phyloP scores from a whole-genome alignment of 164 flowering plant genomes.

The Vitis riparia region DNA sequence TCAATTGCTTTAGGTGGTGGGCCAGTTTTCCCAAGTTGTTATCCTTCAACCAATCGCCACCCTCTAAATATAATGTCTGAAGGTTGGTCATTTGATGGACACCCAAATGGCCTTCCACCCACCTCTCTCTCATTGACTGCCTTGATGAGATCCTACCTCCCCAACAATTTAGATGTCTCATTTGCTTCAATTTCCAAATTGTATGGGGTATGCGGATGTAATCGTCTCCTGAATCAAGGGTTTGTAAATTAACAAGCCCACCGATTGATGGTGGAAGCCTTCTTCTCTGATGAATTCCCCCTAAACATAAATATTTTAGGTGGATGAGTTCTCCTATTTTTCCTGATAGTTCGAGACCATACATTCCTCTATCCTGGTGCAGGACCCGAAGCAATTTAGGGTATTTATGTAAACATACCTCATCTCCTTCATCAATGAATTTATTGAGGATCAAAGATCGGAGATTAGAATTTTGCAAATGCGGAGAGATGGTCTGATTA shows the following conservation, averaged over 20 bases:
- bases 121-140: too few relatives aligned
- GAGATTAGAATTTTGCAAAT: neutral
- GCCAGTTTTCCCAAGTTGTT: neutral
- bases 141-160: neutral
- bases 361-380: neutral
- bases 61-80: neutral
- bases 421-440: neutral
- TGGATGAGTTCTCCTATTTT: neutral
- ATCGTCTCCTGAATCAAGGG: too few relatives aligned
- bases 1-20: neutral
- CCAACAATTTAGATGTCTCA: neutral
- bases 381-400: neutral
- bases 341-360: neutral
- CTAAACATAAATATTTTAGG: neutral
- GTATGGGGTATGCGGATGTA: too few relatives aligned
- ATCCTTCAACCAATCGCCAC: neutral
- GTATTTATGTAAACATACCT: neutral
- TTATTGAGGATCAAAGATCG: neutral
- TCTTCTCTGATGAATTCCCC: fast-evolving
- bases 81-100: neutral
- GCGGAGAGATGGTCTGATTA: too few relatives aligned
- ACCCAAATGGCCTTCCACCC: neutral
- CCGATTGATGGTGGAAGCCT: neutral
- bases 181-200: neutral
- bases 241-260: neutral